Base-by-base conservation (phyloP, 257 asterid genomes). In the Capsicum chinense region DNA sequence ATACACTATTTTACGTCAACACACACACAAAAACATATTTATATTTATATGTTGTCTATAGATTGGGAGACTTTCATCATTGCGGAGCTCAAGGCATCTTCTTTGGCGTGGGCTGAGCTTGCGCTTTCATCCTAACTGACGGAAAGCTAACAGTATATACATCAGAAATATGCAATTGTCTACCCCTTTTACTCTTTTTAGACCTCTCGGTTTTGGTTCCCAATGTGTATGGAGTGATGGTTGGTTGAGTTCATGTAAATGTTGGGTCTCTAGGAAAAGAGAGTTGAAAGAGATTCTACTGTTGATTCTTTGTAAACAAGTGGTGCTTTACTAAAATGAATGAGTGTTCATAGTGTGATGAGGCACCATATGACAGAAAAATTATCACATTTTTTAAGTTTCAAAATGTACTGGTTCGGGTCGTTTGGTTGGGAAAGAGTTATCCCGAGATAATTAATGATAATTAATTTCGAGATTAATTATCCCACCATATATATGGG, bases 71-170 rank as follows among this genome's bases (percentile, higher is more conserved):
- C 93, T 4, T 95, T 99, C 44, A 81, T 93, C 74, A 88, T 96
- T 3, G 93, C 93, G 3, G 97, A 95, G 88, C 89, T 97, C 76
- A 88, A 88, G 86, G 92, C 93, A 1, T 92, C 99, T 5, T 92
- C 97, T 67, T 85, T 97, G 85, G 99, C 97, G 10, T 94, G 98
- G 98, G 97, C 99, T 3, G 99, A 95, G 85, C 97, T 97, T 42
- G 95, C 95, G 0, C 99, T 97, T 66, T 91, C 97, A 11, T 89
- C 97, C 4, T 97, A 86, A 90, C 84, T 68, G 79, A 71, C 37
- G 73, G 52, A 57, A 59, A 84, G 60, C 9, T 60, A 74, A 79
- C 85, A 78, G 64, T 78, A 26, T 76, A 54, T 78, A 76, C 26
- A 26, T 26, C 1, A 0, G 81, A 76, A 76, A 52, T 26, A 52